Base-by-base conservation (phyloP, 2,329 filamentous ascomycete genomes). In the Talaromyces sp. region DNA sequence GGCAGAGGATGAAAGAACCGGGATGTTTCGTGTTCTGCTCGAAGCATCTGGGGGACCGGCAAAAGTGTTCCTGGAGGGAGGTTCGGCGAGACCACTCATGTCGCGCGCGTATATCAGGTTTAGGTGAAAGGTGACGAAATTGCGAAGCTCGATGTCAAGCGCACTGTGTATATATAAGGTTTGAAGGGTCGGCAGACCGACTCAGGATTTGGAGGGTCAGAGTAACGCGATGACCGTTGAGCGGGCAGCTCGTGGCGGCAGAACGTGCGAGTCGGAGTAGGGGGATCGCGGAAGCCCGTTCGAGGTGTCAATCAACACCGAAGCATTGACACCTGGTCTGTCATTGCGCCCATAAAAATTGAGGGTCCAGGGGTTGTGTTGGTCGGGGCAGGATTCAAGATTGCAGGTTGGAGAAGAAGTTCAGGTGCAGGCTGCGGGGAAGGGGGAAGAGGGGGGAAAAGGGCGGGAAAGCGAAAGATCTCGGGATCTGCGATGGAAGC, bases 11-110 rank as follows among this genome's bases (percentile, higher is more conserved):
- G 70, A 65, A 33, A 76, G 75, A 54, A 82, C 76, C 45, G 80
- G 78, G 42, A 82, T 77, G 42, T 78, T 77, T 65, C 79, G 77
- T 65, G 79, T 76, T 58, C 77, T 75, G 51, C 73, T 70, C 43
- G 70, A 70, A 63, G 70, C 73, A 70, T 74, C 67, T 58, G 66
- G 55, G 47, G 66, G 51, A 65, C 69, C 70, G 54, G 76, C 65
- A 59, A 81, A 79, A 37, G 77, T 74, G 60, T 74, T 79, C 65
- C 77, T 74, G 36, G 61, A 58, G 41, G 71, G 72, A 44, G 67
- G 66, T 59, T 75, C 73, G 57, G 71, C 71, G 54, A 75, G 64
- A 62, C 73, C 62, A 61, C 67, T 75, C 74, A 76, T 76, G 47
- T 64, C 61, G 65, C 55, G 66, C 63, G 60, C 52, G 48, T 52